These are phyloP conservation scores for Fusarium brachygibbosum DNA, from an alignment of 2,329 filamentous ascomycete species.

Conservation along the genomic window DNA sequence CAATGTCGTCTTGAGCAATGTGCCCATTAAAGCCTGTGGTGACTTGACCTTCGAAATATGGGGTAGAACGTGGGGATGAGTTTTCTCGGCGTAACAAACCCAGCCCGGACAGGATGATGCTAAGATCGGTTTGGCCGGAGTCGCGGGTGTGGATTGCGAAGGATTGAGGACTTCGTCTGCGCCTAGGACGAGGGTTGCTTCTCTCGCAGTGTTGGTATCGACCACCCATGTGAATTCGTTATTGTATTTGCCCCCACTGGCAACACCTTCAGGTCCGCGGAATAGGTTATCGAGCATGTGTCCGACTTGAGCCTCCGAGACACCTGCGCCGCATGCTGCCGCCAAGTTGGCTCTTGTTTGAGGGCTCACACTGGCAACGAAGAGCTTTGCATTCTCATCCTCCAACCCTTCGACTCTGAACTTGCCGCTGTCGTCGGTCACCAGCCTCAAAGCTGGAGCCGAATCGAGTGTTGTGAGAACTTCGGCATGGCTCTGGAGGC, in stretches of 20 bases:
- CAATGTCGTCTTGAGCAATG: conserved; percentile 87
- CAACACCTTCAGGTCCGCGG: conserved; percentile 74
- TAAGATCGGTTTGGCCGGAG: conserved; percentile 71
- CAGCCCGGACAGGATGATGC: conserved; percentile 95
- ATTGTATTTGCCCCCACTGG: conserved; percentile 75
- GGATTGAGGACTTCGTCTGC: conserved; percentile 75
- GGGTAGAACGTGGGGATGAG: conserved; percentile 91
- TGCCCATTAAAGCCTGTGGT: conserved; percentile 91
- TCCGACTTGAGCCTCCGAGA: conserved; percentile 80
- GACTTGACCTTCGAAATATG: conserved; percentile 94
- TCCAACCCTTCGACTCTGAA: conserved; percentile 66
- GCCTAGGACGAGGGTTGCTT: conserved; percentile 84
- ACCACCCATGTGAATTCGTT: conserved; percentile 91
- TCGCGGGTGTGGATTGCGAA: conserved; percentile 37
- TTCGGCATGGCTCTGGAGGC: conserved; percentile 92
- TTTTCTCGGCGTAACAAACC: conserved; percentile 99
- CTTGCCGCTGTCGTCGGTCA: conserved; percentile 51
- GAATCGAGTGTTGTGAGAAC: conserved; percentile 86
- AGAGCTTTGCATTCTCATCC: conserved; percentile 76
- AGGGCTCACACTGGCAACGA: conserved; percentile 92
- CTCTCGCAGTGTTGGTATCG: conserved; percentile 87
- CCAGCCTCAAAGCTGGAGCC: conserved; percentile 63
- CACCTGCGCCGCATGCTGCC: conserved; percentile 79
- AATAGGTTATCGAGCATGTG: conserved; percentile 87
- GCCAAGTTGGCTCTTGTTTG: conserved; percentile 92